A percentile compares a stretch with the other conserved stretches of the same genome.
These are phyloP conservation scores for Ziziphus jujuba DNA, from an alignment of 306 rosid genomes.

Conservation along the genomic window DNA sequence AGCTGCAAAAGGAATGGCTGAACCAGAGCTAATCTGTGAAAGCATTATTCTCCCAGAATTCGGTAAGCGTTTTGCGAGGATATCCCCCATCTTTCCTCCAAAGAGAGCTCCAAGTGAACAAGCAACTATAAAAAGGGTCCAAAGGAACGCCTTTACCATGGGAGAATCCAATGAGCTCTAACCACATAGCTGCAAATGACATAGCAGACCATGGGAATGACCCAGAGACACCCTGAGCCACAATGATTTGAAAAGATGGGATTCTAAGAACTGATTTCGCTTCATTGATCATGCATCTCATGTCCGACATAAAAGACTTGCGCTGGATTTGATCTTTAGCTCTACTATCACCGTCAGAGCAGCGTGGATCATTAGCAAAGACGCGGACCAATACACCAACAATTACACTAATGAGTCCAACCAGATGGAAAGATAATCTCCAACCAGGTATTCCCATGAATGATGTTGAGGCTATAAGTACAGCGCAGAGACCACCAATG, in stretches of 20 bases:
- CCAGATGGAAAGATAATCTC: slow-evolving; percentile 80
- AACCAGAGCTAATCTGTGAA: slow-evolving; percentile 80
- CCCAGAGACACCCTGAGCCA: slow-evolving; percentile 91
- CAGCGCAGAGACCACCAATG: slow-evolving; percentile 67
- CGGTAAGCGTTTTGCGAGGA: slow-evolving; percentile 55
- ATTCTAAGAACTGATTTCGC: slow-evolving; percentile 60
- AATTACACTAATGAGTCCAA: slow-evolving; percentile 65
- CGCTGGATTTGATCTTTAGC: slow-evolving; percentile 16
- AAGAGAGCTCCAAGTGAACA: slow-evolving; percentile 74
- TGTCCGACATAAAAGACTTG: slow-evolving; percentile 40
- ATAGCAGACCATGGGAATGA: slow-evolving; percentile 85
- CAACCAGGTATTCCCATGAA: slow-evolving; percentile 81
- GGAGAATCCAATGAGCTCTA: slow-evolving; percentile 84
- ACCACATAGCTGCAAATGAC: slow-evolving; percentile 80
- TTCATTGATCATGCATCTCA: slow-evolving; percentile 58
- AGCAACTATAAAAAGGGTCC: slow-evolving; percentile 57
- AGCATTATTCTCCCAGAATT: slow-evolving; percentile 69
- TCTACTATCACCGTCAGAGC: slow-evolving; percentile 24
- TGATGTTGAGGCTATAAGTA: slow-evolving; percentile 64
- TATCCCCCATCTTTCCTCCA: slow-evolving; percentile 84
- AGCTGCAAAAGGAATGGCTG: slow-evolving; percentile 71
- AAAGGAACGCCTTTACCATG: slow-evolving; percentile 63
- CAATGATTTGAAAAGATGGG: slow-evolving; percentile 81
- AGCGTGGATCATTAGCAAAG: slow-evolving; percentile 75
- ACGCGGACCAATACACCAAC: slow-evolving; percentile 58